Evolutionary conservation across 2,329 filamentous ascomycete species (phyloP), one percentile per base, ranked within the genome.

Genomic region (Exserohilum turcica): DNA sequence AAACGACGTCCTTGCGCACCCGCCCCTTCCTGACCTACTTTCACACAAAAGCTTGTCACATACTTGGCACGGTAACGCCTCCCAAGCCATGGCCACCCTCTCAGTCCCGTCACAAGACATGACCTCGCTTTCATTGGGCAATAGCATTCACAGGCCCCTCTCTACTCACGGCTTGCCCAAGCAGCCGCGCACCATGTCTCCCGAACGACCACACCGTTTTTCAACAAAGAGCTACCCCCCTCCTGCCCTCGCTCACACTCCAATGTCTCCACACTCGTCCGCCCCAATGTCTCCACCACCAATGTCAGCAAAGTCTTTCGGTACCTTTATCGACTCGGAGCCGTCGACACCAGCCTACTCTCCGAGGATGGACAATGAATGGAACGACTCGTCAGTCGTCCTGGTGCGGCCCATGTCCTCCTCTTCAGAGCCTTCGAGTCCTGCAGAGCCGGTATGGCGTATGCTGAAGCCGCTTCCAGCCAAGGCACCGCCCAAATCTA

Each of bases 261-360:
- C 61, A 32, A 56, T 60, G 51, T 61, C 61, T 48, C 67, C 69
- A 32, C 59, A 56, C 15, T 64, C 64, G 3, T 59, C 62, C 36
- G 63, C 58, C 19, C 61, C 61, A 52, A 61, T 67, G 60, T 71
- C 71, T 16, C 71, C 51, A 7, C 51, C 71, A n/a, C 71, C 70
- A 18, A 67, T 73, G 65, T 73, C 71, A 10, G 71, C 69, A 5
- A 68, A 60, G 46, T 72, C 68, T 6, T 71, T 74, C 35, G 66
- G 67, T 33, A 74, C 72, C 1, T 67, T 73, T 43, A 74, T 73
- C 54, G 72, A 73, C 46, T 73, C 71, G 2, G 70, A 67, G 21
- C 70, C 72, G n/a, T 73, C 70, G 6, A 72, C 71, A n/a, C 71
- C 71, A 38, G 69, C 70, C 7, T 71, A 66, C 42, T 73, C 70